Base-by-base conservation (phyloP, 2,329 filamentous ascomycete genomes). In the Ophiosphaerella korrae region DNA sequence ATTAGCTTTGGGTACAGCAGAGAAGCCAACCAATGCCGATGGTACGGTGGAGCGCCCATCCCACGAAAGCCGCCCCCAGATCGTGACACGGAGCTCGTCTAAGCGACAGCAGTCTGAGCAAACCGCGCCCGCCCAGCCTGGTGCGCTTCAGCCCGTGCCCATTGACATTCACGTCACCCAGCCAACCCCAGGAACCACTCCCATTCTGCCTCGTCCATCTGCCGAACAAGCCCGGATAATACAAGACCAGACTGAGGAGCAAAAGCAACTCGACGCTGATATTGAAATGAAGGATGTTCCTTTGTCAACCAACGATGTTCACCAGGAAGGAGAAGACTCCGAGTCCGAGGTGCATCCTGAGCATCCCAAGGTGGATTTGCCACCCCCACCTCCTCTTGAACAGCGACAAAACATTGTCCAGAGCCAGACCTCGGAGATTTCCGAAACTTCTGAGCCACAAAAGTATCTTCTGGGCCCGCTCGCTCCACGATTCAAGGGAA, bases 381-480 rank as follows among this genome's bases (percentile, higher is more conserved):
- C 83, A 33, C 82, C 82, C 16, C 83, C 84, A 1, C 82, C 82
- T 34, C 82, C 83, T 3, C 67, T 80, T 34, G 74, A 75, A 41
- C 71, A 80, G 57, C 69, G 76, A 50, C 71, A 78, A 57, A 65
- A 73, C 21, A 72, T 75, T 51, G 65, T 73, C 21, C 60, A 67
- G 32, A 62, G 68, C 37, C 71, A 72, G 42, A 74, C 75, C 7
- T 76, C 77, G 21, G 76, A 76, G 40, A 70, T 76, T 38, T 69
- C 73, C 8, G 74, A 77, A 12, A 48, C 51, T 26, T 74, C 77
- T 39, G 73, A 82, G 65, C 76, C 80, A 42, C 84, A 84, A 47
- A 85, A 84, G 59, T 90, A 84, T 76, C 80, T 99, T 32, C 78
- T 99, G 47, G 92, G 92, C n/a, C 87, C 92, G 1, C 84, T 93